Evolutionary conservation across 2,329 filamentous ascomycete species (phyloP).

Genomic region (Lecanicillium sp.): DNA sequence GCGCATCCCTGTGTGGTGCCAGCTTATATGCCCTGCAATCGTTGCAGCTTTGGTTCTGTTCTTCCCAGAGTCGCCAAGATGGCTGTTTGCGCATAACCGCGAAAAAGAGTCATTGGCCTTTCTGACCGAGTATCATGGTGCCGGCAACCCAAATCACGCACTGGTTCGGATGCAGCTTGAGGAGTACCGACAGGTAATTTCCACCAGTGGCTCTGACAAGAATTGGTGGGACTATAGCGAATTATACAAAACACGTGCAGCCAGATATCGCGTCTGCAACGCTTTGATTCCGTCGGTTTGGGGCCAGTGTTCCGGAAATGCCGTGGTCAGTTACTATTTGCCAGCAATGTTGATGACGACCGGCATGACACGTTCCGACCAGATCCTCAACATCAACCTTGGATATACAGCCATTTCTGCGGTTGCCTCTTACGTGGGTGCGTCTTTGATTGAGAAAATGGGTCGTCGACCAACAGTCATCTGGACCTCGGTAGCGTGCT

Average conservation of each 20-base stretch:
- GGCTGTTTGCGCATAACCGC: slow-evolving; percentile 28
- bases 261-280: slow-evolving; percentile 1
- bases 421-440: slow-evolving; percentile 37
- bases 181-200: slow-evolving; percentile 20
- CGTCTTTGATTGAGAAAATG: slow-evolving; percentile 36
- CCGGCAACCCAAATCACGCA: slow-evolving; percentile 28
- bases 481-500: slow-evolving; percentile 35
- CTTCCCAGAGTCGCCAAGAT: slow-evolving; percentile 35
- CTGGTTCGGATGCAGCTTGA: slow-evolving; percentile 31
- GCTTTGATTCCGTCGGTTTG: slow-evolving; percentile 17
- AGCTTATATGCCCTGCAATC: slow-evolving; percentile 12
- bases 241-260: slow-evolving; percentile 21
- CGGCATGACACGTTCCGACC: slow-evolving; percentile 30
- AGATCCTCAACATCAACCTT: slow-evolving; percentile 38
- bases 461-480: slow-evolving; percentile 45
- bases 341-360: slow-evolving; percentile 40
- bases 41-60: slow-evolving; percentile 13
- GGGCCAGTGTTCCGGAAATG: slow-evolving; percentile 36
- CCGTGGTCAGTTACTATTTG: slow-evolving; percentile 40
- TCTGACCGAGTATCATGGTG: slow-evolving; percentile 26
- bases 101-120: slow-evolving; percentile 28
- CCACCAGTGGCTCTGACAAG: slow-evolving; percentile 28
- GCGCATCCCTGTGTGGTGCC: slow-evolving; percentile 29
- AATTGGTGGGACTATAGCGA: slow-evolving; percentile 32
- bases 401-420: slow-evolving; percentile 40